A percentile compares a stretch with the other conserved stretches of the same genome.
These are phyloP conservation scores for Hypoxylon intermedium DNA, from an alignment of 495 filamentous ascomycete genomes.

Conservation along the genomic window DNA sequence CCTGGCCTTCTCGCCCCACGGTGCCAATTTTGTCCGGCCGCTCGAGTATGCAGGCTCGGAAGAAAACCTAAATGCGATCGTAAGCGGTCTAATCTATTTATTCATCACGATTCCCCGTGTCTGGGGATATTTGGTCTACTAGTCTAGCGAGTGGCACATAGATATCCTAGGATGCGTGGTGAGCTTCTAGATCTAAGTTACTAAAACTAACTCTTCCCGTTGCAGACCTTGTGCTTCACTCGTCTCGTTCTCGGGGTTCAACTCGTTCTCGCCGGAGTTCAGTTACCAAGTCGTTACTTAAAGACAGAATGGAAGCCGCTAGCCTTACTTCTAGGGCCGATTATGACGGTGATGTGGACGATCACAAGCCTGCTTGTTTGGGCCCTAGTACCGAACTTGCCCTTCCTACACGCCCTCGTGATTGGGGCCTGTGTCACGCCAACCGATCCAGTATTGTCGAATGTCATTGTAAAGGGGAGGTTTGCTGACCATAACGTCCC, in stretches of 20 bases:
- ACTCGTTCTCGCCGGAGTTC: slow-evolving; percentile 86
- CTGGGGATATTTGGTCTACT: not conserved
- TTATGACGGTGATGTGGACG: slow-evolving; percentile 92
- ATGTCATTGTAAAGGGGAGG: slow-evolving; percentile 90
- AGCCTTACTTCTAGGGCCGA: slow-evolving; percentile 77
- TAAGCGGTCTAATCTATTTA: slow-evolving; percentile 11
- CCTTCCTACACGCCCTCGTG: slow-evolving; percentile 78
- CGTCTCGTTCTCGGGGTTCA: slow-evolving; percentile 91
- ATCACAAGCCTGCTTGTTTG: slow-evolving; percentile 77
- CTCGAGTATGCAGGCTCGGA: slow-evolving; percentile 73
- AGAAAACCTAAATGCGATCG: slow-evolving; percentile 47
- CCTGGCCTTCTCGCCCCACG: slow-evolving; percentile 77
- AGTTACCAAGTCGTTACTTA: slow-evolving; percentile 88
- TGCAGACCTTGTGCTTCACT: slow-evolving; percentile 76
- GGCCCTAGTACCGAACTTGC: slow-evolving; percentile 75
- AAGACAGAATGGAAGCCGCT: slow-evolving; percentile 81
- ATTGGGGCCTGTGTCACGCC: slow-evolving; percentile 87
- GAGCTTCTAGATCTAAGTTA: slow-evolving; percentile 45
- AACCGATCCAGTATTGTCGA: slow-evolving; percentile 88
- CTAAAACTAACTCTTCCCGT: slow-evolving; percentile 50
- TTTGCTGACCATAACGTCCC: slow-evolving; percentile 92
- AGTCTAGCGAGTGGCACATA: not conserved
- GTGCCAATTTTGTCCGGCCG: slow-evolving; percentile 77
- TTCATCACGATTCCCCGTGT: not conserved
- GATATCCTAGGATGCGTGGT: not conserved